phyloP scores from a whole-genome alignment of 306 rosid genomes.

The Cucurbita moschata region DNA sequence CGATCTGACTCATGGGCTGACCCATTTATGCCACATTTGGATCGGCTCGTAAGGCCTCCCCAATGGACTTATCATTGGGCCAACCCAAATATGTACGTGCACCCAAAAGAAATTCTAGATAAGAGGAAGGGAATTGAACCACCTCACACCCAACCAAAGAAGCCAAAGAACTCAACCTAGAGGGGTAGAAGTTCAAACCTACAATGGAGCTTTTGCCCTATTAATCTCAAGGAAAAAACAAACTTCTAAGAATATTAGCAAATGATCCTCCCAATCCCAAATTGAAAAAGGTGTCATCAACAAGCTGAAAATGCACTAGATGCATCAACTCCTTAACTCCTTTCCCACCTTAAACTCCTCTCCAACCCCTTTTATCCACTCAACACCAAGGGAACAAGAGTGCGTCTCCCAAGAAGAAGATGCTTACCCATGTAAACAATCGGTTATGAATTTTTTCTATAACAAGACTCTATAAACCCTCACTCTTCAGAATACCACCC shows the following conservation, averaged over 20 bases:
- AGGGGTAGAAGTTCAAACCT: background rate
- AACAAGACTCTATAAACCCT: too few relatives aligned
- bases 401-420: too few relatives aligned
- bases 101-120: background rate
- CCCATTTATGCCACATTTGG: too few relatives aligned
- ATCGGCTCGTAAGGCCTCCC: too few relatives aligned
- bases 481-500: background rate
- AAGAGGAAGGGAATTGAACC: background rate
- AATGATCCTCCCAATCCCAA: background rate
- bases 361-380: background rate
- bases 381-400: too few relatives aligned
- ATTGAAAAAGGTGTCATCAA: too few relatives aligned
- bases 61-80: too few relatives aligned
- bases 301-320: background rate
- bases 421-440: too few relatives aligned
- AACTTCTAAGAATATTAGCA: background rate
- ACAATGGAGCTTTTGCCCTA: background rate
- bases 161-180: background rate
- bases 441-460: too few relatives aligned
- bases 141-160: background rate
- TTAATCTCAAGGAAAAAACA: background rate
- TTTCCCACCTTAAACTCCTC: background rate
- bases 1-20: too few relatives aligned
- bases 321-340: background rate
- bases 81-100: too few relatives aligned